Conservation (phyloP, 345 rosid genomes). For the Cardamine chenopodiifolia region DNA sequence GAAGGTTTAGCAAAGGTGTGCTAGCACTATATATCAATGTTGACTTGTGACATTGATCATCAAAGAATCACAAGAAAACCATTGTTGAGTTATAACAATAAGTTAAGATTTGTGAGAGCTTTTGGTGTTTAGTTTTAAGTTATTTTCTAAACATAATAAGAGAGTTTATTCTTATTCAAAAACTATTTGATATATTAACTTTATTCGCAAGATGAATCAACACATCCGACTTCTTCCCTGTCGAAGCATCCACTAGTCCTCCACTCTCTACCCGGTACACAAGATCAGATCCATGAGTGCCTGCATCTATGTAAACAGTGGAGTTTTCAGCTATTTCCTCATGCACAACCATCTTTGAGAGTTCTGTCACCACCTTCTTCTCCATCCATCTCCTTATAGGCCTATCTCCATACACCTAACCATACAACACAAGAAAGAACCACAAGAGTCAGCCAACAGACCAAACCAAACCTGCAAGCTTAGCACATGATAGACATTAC, state of each 20-base stretch:
- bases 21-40: too few relatives aligned
- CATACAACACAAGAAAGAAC: neutral
- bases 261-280: slow-evolving; percentile 74
- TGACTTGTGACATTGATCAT: too few relatives aligned
- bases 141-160: too few relatives aligned
- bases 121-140: too few relatives aligned
- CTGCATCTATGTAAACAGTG: slow-evolving; percentile 75
- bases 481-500: neutral
- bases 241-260: slow-evolving; percentile 72
- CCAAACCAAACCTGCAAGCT: neutral
- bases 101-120: too few relatives aligned
- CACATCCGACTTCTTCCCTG: slow-evolving; percentile 71
- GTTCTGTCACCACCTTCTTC: slow-evolving; percentile 84
- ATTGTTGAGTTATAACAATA: too few relatives aligned
- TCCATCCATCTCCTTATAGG: slow-evolving; percentile 97
- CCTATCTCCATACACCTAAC: slow-evolving; percentile 84
- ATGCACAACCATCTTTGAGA: slow-evolving; percentile 78
- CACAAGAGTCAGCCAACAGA: neutral
- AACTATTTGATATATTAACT: too few relatives aligned
- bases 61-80: too few relatives aligned
- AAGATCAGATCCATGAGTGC: slow-evolving; percentile 44
- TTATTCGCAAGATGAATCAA: slow-evolving; percentile 62
- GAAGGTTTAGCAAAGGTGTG: too few relatives aligned
- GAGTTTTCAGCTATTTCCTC: slow-evolving; percentile 91
- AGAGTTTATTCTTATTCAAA: too few relatives aligned